Percentiles rank a stretch among this genome's conserved stretches.
These are phyloP conservation scores for Alternaria ventricosa DNA, from an alignment of 2,329 filamentous ascomycete species.

Conservation along the genomic window DNA sequence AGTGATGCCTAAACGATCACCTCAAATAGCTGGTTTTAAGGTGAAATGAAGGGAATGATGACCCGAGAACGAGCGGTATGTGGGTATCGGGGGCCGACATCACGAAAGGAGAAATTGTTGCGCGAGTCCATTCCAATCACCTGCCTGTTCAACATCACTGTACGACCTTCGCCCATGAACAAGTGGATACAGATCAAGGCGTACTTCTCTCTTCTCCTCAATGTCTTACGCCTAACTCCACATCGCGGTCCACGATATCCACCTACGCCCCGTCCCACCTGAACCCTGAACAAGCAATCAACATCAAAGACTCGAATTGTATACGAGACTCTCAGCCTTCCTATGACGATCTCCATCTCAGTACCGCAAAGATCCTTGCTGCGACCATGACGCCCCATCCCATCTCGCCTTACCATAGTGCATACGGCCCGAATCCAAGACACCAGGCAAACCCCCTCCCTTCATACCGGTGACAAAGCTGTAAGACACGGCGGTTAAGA, in stretches of 20 bases:
- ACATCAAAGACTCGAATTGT: fast-evolving
- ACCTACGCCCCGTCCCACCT: not conserved
- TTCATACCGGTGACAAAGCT: not conserved
- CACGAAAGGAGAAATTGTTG: not conserved
- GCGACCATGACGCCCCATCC: not conserved
- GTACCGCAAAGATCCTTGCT: not conserved
- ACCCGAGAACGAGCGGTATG: not conserved
- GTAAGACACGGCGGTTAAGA: not conserved
- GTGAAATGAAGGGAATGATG: not conserved
- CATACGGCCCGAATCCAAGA: not conserved
- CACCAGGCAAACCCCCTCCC: not conserved
- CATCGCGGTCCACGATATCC: not conserved
- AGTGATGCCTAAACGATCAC: not conserved
- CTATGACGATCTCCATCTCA: not conserved
- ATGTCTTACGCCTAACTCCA: not conserved
- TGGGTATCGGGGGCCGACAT: not conserved
- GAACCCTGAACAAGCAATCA: not conserved
- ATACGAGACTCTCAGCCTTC: not conserved
- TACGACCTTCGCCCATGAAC: fast-evolving
- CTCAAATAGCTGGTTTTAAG: not conserved
- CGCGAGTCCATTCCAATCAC: not conserved
- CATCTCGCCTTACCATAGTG: not conserved
- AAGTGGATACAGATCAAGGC: not conserved
- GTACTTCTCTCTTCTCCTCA: not conserved
- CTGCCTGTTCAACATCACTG: not conserved